A percentile compares a stretch with the other conserved stretches of the same genome.
Conservation (phyloP, 352 stramenopile species). For the Phytophthora citricola region DNA sequence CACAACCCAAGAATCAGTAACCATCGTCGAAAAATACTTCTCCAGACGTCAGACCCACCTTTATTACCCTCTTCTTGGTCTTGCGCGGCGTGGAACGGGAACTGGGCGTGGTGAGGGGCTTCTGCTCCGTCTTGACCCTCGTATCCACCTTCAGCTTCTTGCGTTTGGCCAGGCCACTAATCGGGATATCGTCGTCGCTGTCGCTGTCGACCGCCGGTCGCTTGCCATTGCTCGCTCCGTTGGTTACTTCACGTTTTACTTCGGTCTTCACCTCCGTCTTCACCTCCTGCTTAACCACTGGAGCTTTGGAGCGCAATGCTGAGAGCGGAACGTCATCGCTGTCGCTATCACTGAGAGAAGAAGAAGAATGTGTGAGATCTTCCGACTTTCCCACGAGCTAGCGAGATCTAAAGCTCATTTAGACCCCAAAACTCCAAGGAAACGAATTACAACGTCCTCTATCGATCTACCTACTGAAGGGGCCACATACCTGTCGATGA, state of each 20-base stretch:
- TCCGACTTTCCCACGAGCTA: conserved; percentile 17
- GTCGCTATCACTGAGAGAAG: conserved; percentile 59
- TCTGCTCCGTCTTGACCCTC: conserved; percentile 32
- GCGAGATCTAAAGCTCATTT: not conserved
- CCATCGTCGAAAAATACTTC: conserved; percentile 1
- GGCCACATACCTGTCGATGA: conserved; percentile 50
- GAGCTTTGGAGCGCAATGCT: conserved; percentile 48
- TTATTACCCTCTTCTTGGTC: conserved; percentile 71
- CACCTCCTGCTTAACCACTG: conserved; percentile 32
- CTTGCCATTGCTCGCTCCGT: conserved; percentile 23
- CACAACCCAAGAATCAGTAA: conserved; percentile 6
- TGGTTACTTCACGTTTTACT: conserved; percentile 4
- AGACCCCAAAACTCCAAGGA: not conserved
- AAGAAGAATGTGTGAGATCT: conserved; percentile 33
- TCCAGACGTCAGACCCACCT: conserved; percentile 30
- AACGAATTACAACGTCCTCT: not conserved
- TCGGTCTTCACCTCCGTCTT: conserved; percentile 42
- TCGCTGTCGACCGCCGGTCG: conserved; percentile 53
- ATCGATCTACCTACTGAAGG: not conserved
- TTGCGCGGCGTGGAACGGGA: conserved; percentile 36
- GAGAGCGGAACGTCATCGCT: conserved; percentile 84
- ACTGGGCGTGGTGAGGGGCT: conserved; percentile 9
- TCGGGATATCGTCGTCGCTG: conserved; percentile 79
- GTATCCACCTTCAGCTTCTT: conserved; percentile 72
- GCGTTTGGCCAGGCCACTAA: conserved; percentile 62